Base-by-base conservation (phyloP, 192 early-diverging fungal species). In the Diversispora epigaea region DNA sequence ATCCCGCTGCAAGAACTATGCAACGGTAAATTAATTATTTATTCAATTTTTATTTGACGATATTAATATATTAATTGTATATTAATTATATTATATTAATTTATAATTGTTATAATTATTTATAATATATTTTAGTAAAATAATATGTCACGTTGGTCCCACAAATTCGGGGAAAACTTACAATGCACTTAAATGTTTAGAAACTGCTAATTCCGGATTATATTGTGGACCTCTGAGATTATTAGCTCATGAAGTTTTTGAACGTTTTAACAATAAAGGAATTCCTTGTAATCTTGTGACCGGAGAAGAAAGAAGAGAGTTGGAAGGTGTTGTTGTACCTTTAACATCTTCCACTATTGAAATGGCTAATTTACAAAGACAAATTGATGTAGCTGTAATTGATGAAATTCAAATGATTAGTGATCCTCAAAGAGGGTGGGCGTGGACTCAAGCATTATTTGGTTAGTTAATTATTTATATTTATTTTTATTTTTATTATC, bases 161-260 rank as follows among this genome's bases (percentile, higher is more conserved):
- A 99, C 97, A 6, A 99, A 99, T 82, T 95, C 93, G 22, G 97
- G 97, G 77, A 99, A 99, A 77, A 99, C 97, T 3, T 91, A 97
- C 80, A 84, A 86, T 44, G 97, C 97, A 7, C 77, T 99, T 12
- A 66, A 92, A 74, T 84, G 90, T 43, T 86, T 99, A 46, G 80
- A 89, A 65, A 57, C 78, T 11, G 83, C 87, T 5, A 68, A 82
- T 21, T 75, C 83, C 8, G 95, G 93, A 12, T 85, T 95, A 0
- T 99, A 97, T 77, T 93, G 91, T 75, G 95, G 95, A 11, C 97
- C 97, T 5, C 78, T 99, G 43, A 89, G 97, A 10, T 82, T 99
- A 50, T 85, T 99, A 11, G 97, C 97, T 4, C 90, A 96, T 77
- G 97, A 99, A 84, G 85, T 99, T 12, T 96, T 89, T 81, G 92